Evolutionary conservation across 441 rosid genomes (phyloP).

Genomic region (Adansonia madagascariensis): DNA sequence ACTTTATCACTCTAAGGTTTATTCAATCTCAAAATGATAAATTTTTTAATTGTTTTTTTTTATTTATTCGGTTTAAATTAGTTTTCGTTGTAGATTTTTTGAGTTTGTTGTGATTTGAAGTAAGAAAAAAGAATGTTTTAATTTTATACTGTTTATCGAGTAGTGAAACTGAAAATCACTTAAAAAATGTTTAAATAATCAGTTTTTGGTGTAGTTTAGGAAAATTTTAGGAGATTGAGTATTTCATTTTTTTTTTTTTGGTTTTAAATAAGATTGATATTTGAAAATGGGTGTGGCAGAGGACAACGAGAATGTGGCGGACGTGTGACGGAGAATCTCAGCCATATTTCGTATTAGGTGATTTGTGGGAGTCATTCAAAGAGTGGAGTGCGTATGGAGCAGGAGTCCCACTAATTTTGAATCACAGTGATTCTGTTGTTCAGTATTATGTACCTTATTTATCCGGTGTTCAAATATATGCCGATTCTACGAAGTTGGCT

Average conservation of each 20-base stretch:
- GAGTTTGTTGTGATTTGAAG: background rate
- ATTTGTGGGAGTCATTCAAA: slow-evolving; percentile 80
- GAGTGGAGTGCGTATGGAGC: slow-evolving; percentile 91
- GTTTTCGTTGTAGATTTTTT: background rate
- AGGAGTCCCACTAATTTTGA: slow-evolving; percentile 70
- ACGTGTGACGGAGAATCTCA: slow-evolving; percentile 47
- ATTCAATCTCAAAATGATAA: background rate
- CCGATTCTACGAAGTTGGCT: slow-evolving; percentile 40
- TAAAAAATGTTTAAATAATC: background rate
- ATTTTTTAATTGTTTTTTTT: background rate
- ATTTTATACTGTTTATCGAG: background rate
- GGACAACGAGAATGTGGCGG: slow-evolving; percentile 43
- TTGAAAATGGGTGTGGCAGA: slow-evolving; percentile 40
- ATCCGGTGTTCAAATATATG: slow-evolving; percentile 70
- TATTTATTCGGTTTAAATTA: slow-evolving; percentile 14
- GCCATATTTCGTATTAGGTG: slow-evolving; percentile 69
- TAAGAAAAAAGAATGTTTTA: background rate
- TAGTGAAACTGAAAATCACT: background rate
- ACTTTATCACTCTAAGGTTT: slow-evolving; percentile 64
- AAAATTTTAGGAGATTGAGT: background rate
- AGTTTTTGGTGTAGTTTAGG: background rate
- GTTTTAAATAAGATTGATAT: background rate
- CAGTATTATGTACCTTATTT: slow-evolving; percentile 82
- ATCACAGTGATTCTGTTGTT: slow-evolving; percentile 58
- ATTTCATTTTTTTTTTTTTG: background rate